Conservation (phyloP, 805 yeast genomes). For the Blastobotrys muscicola region DNA sequence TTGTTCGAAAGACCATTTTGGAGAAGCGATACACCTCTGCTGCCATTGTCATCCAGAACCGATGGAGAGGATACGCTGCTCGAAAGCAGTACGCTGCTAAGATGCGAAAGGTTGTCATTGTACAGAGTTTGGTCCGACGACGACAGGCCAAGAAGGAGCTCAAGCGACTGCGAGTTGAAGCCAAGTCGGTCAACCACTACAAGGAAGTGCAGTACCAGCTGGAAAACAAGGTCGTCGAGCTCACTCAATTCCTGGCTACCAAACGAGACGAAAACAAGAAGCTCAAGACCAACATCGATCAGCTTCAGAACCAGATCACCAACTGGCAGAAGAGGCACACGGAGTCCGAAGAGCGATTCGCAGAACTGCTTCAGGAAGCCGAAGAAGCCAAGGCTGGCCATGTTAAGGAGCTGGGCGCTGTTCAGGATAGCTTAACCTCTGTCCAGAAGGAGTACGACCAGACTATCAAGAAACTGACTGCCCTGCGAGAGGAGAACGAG, state of each 20-base stretch:
- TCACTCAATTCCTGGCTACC: conserved; percentile 73
- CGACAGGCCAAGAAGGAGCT: conserved; percentile 61
- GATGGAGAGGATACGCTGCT: conserved; percentile 59
- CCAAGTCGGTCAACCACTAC: conserved; percentile 82
- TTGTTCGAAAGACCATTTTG: conserved; percentile 43
- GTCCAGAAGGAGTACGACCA: conserved; percentile 22
- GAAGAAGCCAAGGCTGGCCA: conserved; percentile 15
- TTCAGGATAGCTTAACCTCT: conserved; percentile 15
- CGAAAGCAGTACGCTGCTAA: conserved; percentile 41
- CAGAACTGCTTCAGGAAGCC: conserved; percentile 22
- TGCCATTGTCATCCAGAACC: conserved; percentile 63
- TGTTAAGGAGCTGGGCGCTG: conserved; percentile 11
- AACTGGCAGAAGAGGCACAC: conserved; percentile 23
- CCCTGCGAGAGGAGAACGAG: conserved; percentile 22
- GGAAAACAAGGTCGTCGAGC: conserved; percentile 95
- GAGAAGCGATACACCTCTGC: conserved; percentile 48
- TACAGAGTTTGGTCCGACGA: conserved; percentile 74
- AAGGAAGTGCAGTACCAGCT: conserved; percentile 86
- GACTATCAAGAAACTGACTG: conserved; percentile 22
- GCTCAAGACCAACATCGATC: conserved; percentile 51
- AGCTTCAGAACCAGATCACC: conserved; percentile 21
- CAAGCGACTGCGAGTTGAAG: conserved; percentile 63
- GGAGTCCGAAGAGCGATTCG: conserved; percentile 18
- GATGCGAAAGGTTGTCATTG: conserved; percentile 49
- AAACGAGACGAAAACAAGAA: conserved; percentile 77